Evolutionary conservation across 2,329 filamentous ascomycete species (phyloP).

Genomic region (Calonectria pseudoturangicola): DNA sequence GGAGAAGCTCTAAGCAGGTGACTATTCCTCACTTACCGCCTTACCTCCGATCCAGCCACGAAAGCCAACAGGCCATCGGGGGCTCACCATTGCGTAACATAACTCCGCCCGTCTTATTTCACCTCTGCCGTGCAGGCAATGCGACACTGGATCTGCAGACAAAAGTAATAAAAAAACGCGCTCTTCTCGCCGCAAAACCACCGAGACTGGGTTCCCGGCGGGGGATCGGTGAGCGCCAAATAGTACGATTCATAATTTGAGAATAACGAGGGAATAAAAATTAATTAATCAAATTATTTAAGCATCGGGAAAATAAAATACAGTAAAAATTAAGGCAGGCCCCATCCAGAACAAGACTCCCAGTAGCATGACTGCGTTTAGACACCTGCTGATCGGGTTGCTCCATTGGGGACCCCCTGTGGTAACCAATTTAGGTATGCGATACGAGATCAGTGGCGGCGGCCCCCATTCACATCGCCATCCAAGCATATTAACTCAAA

Average conservation of each 20-base stretch:
- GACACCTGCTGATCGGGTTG: slow-evolving; percentile 43
- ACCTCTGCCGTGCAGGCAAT: slow-evolving; percentile 22
- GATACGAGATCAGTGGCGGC: slow-evolving; percentile 38
- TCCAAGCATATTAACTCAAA: slow-evolving; percentile 4
- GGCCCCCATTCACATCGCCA: background rate
- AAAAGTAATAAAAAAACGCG: slow-evolving; percentile 19
- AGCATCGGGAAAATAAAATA: background rate
- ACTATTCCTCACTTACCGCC: slow-evolving; percentile 14
- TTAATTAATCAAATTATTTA: slow-evolving; percentile 8
- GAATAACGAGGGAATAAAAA: background rate
- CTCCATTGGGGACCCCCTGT: background rate
- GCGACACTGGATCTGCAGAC: slow-evolving; percentile 28
- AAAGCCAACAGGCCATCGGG: slow-evolving; percentile 14
- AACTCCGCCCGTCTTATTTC: slow-evolving; percentile 12
- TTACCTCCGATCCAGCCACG: slow-evolving; percentile 26
- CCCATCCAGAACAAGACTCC: background rate
- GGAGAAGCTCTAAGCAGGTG: slow-evolving; percentile 36
- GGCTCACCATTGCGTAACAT: slow-evolving; percentile 26
- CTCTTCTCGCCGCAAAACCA: slow-evolving; percentile 41
- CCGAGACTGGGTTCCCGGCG: slow-evolving; percentile 38
- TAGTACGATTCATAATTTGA: background rate
- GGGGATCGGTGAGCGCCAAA: slow-evolving; percentile 9
- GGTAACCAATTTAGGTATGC: slow-evolving; percentile 32
- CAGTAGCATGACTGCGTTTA: slow-evolving; percentile 10
- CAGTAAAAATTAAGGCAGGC: background rate